These are phyloP conservation scores for Cytospora leucostoma DNA, from an alignment of 2,329 filamentous ascomycete genomes.

Conservation along the genomic window DNA sequence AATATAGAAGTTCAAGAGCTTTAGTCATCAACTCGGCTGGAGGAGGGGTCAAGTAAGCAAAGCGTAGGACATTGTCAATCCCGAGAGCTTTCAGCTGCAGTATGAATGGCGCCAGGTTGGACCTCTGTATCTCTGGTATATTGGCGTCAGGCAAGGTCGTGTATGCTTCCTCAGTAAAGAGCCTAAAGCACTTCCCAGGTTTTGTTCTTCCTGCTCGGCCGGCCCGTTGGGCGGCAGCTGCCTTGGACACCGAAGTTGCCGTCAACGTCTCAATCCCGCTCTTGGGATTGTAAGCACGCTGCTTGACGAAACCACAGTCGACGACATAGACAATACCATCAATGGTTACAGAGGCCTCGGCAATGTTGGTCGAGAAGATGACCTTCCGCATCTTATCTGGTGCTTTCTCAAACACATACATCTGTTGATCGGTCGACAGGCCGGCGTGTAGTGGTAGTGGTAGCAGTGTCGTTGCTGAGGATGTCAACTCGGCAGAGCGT, in stretches of 20 bases:
- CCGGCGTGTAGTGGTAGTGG: conserved; percentile 86
- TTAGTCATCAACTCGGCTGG: conserved; percentile 82
- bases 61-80: conserved; percentile 90
- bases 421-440: conserved; percentile 85
- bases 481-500: conserved; percentile 63
- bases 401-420: conserved; percentile 88
- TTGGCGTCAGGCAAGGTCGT: conserved; percentile 68
- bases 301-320: conserved; percentile 88
- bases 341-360: conserved; percentile 94
- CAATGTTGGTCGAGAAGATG: conserved; percentile 92
- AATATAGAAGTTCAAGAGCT: conserved; percentile 84
- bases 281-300: conserved; percentile 79
- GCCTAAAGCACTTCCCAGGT: conserved; percentile 88
- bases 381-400: conserved; percentile 85
- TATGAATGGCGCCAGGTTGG: conserved; percentile 83
- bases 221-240: conserved; percentile 87
- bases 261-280: conserved; percentile 89
- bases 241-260: conserved; percentile 80
- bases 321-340: conserved; percentile 89
- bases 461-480: conserved; percentile 61
- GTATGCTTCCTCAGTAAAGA: conserved; percentile 81
- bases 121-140: conserved; percentile 87
- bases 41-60: conserved; percentile 84
- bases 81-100: conserved; percentile 93
- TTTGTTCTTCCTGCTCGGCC: conserved; percentile 87